Conservation (phyloP, 441 rosid genomes). For the Capsella rubella region DNA sequence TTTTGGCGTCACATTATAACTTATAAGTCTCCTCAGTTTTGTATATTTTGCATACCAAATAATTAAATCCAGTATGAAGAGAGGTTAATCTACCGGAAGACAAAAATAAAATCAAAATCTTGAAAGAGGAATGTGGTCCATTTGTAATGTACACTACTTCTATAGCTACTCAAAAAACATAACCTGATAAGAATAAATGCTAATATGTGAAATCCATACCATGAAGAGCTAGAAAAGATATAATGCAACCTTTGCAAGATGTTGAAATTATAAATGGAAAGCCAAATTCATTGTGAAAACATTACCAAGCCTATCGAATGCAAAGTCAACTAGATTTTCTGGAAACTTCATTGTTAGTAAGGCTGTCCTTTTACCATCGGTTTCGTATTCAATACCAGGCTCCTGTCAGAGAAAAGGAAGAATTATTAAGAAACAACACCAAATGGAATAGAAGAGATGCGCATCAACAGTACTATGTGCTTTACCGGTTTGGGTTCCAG, state of each 20-base stretch:
- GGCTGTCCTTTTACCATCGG: constrained; percentile 58
- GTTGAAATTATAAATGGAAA: constrained; percentile 17
- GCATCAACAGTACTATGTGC: neutral
- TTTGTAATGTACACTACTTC: neutral
- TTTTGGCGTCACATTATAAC: constrained; percentile 2
- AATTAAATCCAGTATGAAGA: constrained; percentile 8
- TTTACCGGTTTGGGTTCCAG: constrained; percentile 46
- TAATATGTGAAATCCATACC: neutral
- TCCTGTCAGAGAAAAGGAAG: constrained; percentile 56
- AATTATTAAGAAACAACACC: neutral
- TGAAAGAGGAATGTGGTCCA: constrained; percentile 9
- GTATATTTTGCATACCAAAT: constrained; percentile 1
- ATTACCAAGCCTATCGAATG: constrained; percentile 82
- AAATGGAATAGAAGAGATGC: constrained; percentile 7
- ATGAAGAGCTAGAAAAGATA: neutral
- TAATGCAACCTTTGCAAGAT: neutral
- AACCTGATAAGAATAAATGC: neutral
- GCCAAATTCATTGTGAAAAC: constrained; percentile 18
- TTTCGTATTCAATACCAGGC: constrained; percentile 57
- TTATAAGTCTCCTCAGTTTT: neutral
- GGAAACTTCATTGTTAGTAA: constrained; percentile 83
- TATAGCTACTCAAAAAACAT: neutral
- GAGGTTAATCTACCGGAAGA: neutral
- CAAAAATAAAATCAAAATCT: neutral
- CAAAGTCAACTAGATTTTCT: constrained; percentile 66